A percentile compares a stretch with the other conserved stretches of the same genome.
These are phyloP conservation scores for Camellia lanceoleosa DNA, from an alignment of 148 eudicot genomes.

Conservation along the genomic window DNA sequence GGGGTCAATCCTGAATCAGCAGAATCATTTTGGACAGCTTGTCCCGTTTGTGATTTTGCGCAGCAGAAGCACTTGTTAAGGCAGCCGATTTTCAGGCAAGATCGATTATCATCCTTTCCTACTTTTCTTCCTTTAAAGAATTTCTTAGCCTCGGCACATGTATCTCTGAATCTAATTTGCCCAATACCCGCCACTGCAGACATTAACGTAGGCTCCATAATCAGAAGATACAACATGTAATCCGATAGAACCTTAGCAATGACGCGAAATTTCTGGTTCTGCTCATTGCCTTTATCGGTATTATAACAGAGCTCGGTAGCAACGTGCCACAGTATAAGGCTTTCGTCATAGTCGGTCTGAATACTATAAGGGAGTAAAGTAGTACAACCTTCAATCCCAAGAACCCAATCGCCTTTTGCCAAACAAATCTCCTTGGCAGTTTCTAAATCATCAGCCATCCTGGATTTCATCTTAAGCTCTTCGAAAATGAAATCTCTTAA, in stretches of 20 bases:
- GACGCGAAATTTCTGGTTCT: not conserved
- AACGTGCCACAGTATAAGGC: conserved; percentile 49
- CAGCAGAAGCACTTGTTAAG: not conserved
- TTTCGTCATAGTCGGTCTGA: conserved; percentile 37
- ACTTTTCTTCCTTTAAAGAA: conserved; percentile 16
- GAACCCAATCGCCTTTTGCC: conserved; percentile 29
- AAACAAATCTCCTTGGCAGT: conserved; percentile 20
- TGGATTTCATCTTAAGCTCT: conserved; percentile 32
- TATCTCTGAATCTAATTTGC: conserved; percentile 35
- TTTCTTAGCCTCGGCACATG: conserved; percentile 36
- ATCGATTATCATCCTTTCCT: not conserved
- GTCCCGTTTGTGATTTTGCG: not conserved
- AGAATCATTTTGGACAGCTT: no score
- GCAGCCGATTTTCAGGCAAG: not conserved
- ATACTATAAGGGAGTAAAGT: conserved; percentile 17
- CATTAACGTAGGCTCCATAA: conserved; percentile 34
- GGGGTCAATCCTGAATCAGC: no score
- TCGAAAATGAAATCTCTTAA: conserved; percentile 32
- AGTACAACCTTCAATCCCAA: conserved; percentile 9
- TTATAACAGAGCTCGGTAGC: conserved; percentile 46
- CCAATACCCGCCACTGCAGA: conserved; percentile 36
- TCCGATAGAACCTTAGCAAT: conserved; percentile 34
- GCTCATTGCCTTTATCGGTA: not conserved
- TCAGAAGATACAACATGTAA: conserved; percentile 30
- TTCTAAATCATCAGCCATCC: conserved; percentile 26